A percentile compares a stretch with the other conserved stretches of the same genome.
phyloP scores from a whole-genome alignment of 2,329 filamentous ascomycete species.

The Nemania sp. region DNA sequence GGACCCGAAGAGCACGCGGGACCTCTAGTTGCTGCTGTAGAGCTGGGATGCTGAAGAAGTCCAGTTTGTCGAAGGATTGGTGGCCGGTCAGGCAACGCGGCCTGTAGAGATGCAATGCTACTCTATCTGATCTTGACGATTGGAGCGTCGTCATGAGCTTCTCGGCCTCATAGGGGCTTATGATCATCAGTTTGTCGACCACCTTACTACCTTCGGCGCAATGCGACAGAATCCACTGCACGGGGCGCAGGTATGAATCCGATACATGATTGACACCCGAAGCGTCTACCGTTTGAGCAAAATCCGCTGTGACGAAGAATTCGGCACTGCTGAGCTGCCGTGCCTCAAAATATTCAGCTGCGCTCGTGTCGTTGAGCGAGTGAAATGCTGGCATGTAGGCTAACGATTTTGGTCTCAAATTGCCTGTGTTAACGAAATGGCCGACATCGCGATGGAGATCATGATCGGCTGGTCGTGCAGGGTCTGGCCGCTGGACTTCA shows the following conservation, averaged over 20 bases:
- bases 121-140: conserved; percentile 4
- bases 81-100: conserved; percentile 24
- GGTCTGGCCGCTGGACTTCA: conserved; percentile 13
- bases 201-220: not conserved
- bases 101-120: conserved; percentile 32
- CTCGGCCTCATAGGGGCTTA: conserved; percentile 36
- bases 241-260: conserved; percentile 15
- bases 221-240: conserved; percentile 20
- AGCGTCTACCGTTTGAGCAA: conserved; percentile 9
- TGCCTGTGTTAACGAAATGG: conserved; percentile 8
- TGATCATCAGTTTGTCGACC: conserved; percentile 45
- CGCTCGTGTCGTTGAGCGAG: conserved; percentile 6
- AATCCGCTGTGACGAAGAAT: conserved; percentile 21
- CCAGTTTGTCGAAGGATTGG: conserved; percentile 24
- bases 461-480: conserved; percentile 10
- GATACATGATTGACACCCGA: not conserved
- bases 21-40: conserved; percentile 6
- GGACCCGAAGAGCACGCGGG: conserved; percentile 30
- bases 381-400: conserved; percentile 22
- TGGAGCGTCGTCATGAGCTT: conserved; percentile 24
- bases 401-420: not conserved
- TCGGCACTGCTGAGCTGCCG: conserved; percentile 2
- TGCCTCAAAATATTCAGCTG: not conserved
- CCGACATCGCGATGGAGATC: conserved; percentile 11
- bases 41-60: conserved; percentile 30